Conservation (phyloP, 345 rosid genomes). For the Acer negundo region DNA sequence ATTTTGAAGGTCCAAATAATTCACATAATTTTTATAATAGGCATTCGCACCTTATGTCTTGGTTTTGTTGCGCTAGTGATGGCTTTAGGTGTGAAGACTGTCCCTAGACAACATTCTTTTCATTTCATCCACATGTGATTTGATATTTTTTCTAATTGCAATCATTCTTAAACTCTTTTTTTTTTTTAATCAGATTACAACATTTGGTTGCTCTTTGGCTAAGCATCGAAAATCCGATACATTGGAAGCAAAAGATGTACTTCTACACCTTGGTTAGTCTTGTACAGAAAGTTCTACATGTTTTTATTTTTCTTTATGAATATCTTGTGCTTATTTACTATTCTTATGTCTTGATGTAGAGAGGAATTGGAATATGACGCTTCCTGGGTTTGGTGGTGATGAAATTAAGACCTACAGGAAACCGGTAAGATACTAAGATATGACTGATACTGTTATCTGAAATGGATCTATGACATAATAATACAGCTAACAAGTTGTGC, state of each 20-base stretch:
- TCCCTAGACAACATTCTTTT: conserved; percentile 3
- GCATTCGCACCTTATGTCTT: background rate
- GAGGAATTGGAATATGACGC: conserved; percentile 86
- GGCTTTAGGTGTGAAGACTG: background rate
- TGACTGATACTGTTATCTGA: conserved; percentile 11
- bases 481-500: background rate
- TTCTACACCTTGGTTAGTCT: conserved; percentile 88
- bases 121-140: background rate
- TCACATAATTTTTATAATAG: background rate
- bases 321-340: conserved; percentile 12
- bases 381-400: conserved; percentile 89
- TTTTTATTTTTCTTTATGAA: conserved; percentile 11
- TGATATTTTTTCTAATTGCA: background rate
- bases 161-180: conserved; percentile 1
- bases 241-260: conserved; percentile 95
- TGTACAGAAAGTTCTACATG: conserved; percentile 18
- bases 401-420: conserved; percentile 86
- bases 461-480: background rate
- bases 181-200: conserved; percentile 59
- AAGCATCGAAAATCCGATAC: conserved; percentile 92
- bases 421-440: conserved; percentile 59
- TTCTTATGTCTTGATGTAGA: conserved; percentile 50
- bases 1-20: background rate
- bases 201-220: conserved; percentile 96
- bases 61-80: background rate